These are phyloP conservation scores for Neurospora terricola DNA, from an alignment of 495 filamentous ascomycete species.

Conservation along the genomic window DNA sequence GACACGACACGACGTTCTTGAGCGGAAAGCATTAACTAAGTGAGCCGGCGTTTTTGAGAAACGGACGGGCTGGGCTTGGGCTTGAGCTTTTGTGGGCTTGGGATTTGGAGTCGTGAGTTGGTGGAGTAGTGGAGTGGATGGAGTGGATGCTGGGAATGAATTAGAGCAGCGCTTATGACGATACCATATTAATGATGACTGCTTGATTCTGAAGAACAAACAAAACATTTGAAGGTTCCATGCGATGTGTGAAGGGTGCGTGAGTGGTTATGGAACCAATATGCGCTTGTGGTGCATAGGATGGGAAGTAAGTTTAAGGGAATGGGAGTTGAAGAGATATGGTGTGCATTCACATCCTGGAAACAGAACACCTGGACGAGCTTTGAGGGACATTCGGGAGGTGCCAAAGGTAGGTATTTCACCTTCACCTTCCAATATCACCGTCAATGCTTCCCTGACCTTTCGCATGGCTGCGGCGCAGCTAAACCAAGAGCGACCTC, in stretches of 20 bases:
- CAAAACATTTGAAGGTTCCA: neutral
- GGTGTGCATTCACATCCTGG: neutral
- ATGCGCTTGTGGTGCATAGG: neutral
- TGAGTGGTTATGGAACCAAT: neutral
- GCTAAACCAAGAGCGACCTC: neutral
- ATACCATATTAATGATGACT: conserved; percentile 1
- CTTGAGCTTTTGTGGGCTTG: neutral
- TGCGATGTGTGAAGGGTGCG: neutral
- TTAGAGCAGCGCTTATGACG: neutral
- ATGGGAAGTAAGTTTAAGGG: neutral
- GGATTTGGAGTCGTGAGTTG: neutral
- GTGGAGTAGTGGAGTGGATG: neutral
- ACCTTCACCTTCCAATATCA: neutral
- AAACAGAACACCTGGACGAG: neutral
- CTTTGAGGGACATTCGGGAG: neutral
- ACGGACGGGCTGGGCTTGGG: neutral
- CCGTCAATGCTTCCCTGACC: no score
- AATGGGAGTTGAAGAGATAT: neutral
- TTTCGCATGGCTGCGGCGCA: neutral
- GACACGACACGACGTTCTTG: neutral
- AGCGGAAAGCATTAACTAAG: neutral
- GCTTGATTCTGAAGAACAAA: neutral
- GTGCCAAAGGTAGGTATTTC: neutral
- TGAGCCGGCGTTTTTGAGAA: neutral
- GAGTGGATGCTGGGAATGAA: neutral